These are phyloP conservation scores for Pleomassaria siparia DNA, from an alignment of 2,329 filamentous ascomycete genomes.

Conservation along the genomic window DNA sequence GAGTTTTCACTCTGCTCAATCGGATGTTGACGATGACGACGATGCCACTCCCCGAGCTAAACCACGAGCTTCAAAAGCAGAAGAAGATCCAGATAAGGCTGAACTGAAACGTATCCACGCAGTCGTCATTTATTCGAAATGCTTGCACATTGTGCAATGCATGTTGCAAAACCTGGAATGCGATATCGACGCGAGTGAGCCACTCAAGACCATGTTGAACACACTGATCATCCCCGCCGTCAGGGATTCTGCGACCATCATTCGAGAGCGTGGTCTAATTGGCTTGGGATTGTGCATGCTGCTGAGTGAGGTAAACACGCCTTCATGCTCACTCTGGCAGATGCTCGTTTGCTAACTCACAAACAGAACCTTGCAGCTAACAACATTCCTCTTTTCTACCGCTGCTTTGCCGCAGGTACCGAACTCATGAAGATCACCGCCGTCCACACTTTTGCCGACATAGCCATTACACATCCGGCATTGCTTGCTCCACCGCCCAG, in stretches of 20 bases:
- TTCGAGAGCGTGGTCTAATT: constrained; percentile 84
- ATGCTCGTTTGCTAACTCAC: neutral
- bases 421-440: constrained; percentile 86
- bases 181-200: constrained; percentile 82
- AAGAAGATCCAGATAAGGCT: constrained; percentile 53
- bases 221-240: constrained; percentile 95
- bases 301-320: constrained; percentile 67
- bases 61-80: constrained; percentile 34
- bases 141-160: constrained; percentile 93
- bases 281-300: constrained; percentile 90
- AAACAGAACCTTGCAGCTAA: constrained; percentile 79
- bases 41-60: constrained; percentile 44
- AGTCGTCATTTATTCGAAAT: constrained; percentile 98
- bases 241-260: constrained; percentile 86
- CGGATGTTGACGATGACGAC: constrained; percentile 72
- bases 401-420: constrained; percentile 93
- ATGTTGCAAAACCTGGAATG: constrained; percentile 93
- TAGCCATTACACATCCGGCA: constrained; percentile 83
- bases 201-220: constrained; percentile 97
- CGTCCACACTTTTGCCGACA: constrained; percentile 88
- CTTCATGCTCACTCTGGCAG: neutral
- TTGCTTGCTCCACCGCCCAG: constrained; percentile 65
- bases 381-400: constrained; percentile 89
- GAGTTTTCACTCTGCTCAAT: constrained; percentile 91
- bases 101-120: constrained; percentile 78